These are phyloP conservation scores for Linnemannia hyalina DNA, from an alignment of 192 early-diverging fungal species.

Conservation along the genomic window DNA sequence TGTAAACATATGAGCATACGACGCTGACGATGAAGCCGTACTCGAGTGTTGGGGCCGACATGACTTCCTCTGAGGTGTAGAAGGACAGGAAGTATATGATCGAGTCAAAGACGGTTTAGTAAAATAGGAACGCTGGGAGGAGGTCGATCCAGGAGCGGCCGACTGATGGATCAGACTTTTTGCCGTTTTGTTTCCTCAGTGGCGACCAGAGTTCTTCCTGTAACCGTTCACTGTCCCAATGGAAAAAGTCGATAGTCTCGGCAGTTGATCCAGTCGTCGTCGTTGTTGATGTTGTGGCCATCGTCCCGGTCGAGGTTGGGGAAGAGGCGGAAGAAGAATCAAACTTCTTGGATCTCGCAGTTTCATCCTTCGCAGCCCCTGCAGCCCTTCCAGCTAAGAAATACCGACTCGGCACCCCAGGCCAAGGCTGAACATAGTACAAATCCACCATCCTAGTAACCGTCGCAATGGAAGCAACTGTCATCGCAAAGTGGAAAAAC, in stretches of 20 bases:
- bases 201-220: constrained; percentile 32
- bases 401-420: constrained; percentile 17
- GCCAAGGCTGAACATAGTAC: constrained; percentile 53
- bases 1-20: constrained; percentile 6
- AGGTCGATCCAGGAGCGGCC: constrained; percentile 17
- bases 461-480: constrained; percentile 24
- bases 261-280: neutral
- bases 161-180: neutral
- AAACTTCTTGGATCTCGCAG: constrained; percentile 24
- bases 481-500: constrained; percentile 9
- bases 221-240: constrained; percentile 39
- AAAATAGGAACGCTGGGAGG: neutral
- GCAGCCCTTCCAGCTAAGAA: neutral
- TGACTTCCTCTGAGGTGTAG: constrained; percentile 6
- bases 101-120: constrained; percentile 7
- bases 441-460: constrained; percentile 29
- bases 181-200: constrained; percentile 17
- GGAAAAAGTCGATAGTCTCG: neutral
- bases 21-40: constrained; percentile 19
- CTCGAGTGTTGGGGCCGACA: neutral
- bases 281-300: neutral
- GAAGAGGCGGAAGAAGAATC: neutral
- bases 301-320: neutral
- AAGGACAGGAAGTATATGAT: constrained; percentile 21
- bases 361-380: neutral